Evolutionary conservation across 768 basidiomycete species (phyloP).

Genomic region (Neoboletus subvelutipes): DNA sequence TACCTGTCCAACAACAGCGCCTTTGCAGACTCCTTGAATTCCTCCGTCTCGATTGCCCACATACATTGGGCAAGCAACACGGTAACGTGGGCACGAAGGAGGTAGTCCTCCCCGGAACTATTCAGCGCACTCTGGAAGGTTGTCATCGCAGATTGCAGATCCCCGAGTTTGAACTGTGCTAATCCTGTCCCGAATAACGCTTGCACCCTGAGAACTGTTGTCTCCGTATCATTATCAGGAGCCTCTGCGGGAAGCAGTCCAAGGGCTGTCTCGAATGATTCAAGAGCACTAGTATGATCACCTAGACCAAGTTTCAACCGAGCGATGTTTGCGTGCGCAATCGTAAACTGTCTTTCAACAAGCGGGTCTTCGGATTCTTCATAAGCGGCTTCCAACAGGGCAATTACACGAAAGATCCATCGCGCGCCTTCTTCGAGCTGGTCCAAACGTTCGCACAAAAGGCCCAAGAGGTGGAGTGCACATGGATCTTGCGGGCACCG

Average conservation of each 20-base stretch:
- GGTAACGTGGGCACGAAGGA: slow-evolving; percentile 63
- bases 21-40: slow-evolving; percentile 76
- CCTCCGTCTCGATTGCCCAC: slow-evolving; percentile 79
- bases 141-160: slow-evolving; percentile 61
- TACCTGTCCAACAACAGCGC: slow-evolving; percentile 81
- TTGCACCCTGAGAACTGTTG: slow-evolving; percentile 53
- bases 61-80: slow-evolving; percentile 83
- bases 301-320: slow-evolving; percentile 64
- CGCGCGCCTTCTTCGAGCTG: slow-evolving; percentile 60
- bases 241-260: slow-evolving; percentile 62
- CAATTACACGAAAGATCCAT: slow-evolving; percentile 60
- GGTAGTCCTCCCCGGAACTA: slow-evolving; percentile 46
- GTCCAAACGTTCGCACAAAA: slow-evolving; percentile 83
- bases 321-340: slow-evolving; percentile 81
- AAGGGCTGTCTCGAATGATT: slow-evolving; percentile 69
- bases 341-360: slow-evolving; percentile 75
- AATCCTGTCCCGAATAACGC: slow-evolving; percentile 71
- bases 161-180: slow-evolving; percentile 62
- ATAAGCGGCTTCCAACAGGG: slow-evolving; percentile 80
- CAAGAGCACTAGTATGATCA: slow-evolving; percentile 59
- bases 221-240: slow-evolving; percentile 33
- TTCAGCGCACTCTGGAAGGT: slow-evolving; percentile 68
- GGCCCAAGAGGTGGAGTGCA: slow-evolving; percentile 79
- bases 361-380: slow-evolving; percentile 81
- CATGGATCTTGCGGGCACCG: slow-evolving; percentile 66